Conservation (phyloP, 345 rosid genomes). For the Stellera chamaejasme region DNA sequence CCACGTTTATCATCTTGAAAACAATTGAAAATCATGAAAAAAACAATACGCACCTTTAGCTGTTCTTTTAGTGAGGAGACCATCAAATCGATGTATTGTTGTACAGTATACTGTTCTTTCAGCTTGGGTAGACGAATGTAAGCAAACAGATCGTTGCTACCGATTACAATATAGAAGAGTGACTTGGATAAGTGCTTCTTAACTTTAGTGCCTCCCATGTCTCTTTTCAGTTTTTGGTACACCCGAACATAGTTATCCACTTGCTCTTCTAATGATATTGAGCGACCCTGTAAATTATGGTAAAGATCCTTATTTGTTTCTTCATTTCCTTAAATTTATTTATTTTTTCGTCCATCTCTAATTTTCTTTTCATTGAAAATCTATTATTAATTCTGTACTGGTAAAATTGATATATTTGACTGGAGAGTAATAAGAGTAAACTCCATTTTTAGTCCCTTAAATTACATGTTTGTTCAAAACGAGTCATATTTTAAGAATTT, state of each 20-base stretch:
- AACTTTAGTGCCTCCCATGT: conserved; percentile 22
- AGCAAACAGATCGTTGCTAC: conserved; percentile 51
- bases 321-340: too few relatives aligned
- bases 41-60: conserved; percentile 42
- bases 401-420: too few relatives aligned
- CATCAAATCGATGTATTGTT: conserved; percentile 29
- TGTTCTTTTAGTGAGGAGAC: conserved; percentile 34
- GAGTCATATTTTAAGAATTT: too few relatives aligned
- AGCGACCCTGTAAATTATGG: conserved; percentile 16
- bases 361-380: too few relatives aligned
- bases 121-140: conserved; percentile 28
- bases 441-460: too few relatives aligned
- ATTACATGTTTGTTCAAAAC: too few relatives aligned
- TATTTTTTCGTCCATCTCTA: too few relatives aligned
- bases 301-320: too few relatives aligned
- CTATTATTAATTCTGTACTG: too few relatives aligned
- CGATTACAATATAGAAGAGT: conserved; percentile 32
- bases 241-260: conserved; percentile 30
- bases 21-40: too few relatives aligned
- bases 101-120: conserved; percentile 21
- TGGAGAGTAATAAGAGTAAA: too few relatives aligned
- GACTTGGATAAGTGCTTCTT: conserved; percentile 37
- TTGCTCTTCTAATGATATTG: conserved; percentile 39
- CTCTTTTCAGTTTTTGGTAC: conserved; percentile 14
- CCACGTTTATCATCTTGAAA: too few relatives aligned